These are phyloP conservation scores for Nemania serpens DNA, from an alignment of 2,329 filamentous ascomycete genomes.

Conservation along the genomic window DNA sequence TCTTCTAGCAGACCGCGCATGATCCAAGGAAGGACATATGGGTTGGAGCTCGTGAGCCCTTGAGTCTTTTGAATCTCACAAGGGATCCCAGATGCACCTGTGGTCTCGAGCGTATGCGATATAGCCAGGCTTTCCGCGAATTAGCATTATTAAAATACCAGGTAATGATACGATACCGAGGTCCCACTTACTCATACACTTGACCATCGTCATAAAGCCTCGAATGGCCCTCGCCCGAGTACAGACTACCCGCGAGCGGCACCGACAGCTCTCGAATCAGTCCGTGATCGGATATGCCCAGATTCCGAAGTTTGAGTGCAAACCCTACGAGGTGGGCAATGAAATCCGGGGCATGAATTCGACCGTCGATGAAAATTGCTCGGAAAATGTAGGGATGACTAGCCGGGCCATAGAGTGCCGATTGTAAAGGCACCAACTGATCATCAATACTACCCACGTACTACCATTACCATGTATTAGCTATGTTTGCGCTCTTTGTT, in stretches of 20 bases:
- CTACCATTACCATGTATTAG: conserved; percentile 26
- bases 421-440: conserved; percentile 93
- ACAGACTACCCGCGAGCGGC: conserved; percentile 87
- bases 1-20: conserved; percentile 94
- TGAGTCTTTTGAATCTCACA: conserved; percentile 59
- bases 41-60: conserved; percentile 66
- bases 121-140: conserved; percentile 61
- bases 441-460: conserved; percentile 96
- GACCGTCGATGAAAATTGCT: conserved; percentile 93
- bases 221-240: conserved; percentile 90
- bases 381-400: conserved; percentile 92
- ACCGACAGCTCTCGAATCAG: conserved; percentile 87
- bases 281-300: conserved; percentile 91
- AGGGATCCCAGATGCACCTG: conserved; percentile 52
- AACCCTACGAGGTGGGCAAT: conserved; percentile 92
- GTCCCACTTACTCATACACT: conserved; percentile 71
- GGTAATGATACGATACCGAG: background rate
- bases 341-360: conserved; percentile 91
- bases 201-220: conserved; percentile 87
- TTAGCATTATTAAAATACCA: conserved; percentile 18
- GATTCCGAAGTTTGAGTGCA: conserved; percentile 88
- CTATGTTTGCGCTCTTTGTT: background rate
- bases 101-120: conserved; percentile 74
- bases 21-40: conserved; percentile 92
- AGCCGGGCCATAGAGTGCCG: conserved; percentile 82